These are phyloP conservation scores for Croton laevigatus DNA, from an alignment of 441 rosid species.

Conservation along the genomic window DNA sequence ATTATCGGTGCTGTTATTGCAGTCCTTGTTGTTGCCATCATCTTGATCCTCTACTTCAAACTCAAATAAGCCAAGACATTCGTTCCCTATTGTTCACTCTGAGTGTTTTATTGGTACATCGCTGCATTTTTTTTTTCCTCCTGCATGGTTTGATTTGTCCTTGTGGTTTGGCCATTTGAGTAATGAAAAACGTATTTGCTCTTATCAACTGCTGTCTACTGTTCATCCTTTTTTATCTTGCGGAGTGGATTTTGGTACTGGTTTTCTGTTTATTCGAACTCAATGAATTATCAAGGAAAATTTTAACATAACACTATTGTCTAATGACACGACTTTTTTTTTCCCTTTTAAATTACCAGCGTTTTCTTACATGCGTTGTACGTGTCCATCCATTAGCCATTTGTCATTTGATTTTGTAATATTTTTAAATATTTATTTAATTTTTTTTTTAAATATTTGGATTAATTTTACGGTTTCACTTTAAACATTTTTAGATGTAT, in stretches of 20 bases:
- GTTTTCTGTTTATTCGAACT: neutral
- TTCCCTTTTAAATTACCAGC: neutral
- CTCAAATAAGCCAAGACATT: constrained; percentile 40
- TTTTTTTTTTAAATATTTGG: no score
- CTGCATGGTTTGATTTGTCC: constrained; percentile 13
- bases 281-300: no score
- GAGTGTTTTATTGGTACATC: constrained; percentile 1
- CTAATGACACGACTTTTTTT: neutral
- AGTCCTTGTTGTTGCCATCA: constrained; percentile 53
- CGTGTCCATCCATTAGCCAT: no score
- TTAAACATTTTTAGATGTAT: no score
- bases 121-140: neutral
- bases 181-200: constrained; percentile 14
- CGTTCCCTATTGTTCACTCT: neutral
- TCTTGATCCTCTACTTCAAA: constrained; percentile 78
- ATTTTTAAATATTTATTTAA: no score
- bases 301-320: no score
- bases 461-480: no score
- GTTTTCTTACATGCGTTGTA: no score
- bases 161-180: constrained; percentile 25
- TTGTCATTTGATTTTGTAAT: no score
- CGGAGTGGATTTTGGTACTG: constrained; percentile 11
- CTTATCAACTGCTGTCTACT: neutral
- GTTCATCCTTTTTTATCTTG: constrained; percentile 1
- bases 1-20: constrained; percentile 52